Base-by-base conservation (phyloP, 2,329 filamentous ascomycete genomes). In the Chaetomium strumarium region DNA sequence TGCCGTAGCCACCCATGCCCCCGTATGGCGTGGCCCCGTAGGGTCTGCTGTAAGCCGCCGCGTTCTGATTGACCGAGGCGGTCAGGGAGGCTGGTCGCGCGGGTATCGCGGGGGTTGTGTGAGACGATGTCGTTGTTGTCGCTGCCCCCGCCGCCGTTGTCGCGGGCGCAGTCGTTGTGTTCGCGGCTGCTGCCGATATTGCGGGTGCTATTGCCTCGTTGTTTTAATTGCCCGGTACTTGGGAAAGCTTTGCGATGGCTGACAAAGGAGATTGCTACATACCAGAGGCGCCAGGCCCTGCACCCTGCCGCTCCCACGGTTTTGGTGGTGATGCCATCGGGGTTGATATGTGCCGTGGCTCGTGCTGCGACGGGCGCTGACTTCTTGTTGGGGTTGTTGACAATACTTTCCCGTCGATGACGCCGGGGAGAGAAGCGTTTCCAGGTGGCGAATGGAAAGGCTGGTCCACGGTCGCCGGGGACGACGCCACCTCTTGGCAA, bases 241-340 rank as follows among this genome's bases (percentile, higher is more conserved):
- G 4, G 24, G 36, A 12, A 43, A 29, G 41, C 69, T 65, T 51
- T 45, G 51, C 42, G n/a, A 24, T 17, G n/a, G 7, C 16, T 36
- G 38, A 31, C 43, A 24, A 24, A 39, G 31, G 17, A 12, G 47
- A 55, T 56, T 56, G 72, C 75, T 24, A 72, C 75, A 64, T 72
- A 84, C 79, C 70, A 65, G 75, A 66, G 66, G 65, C 58, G 44
- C 65, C 66, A 60, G 74, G 66, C 61, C 76, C 76, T 57, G 81
- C 80, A 71, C 85, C 86, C 60, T 85, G 80, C 70, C 86, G 82
- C 74, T 99, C 93, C 93, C 93, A 99, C 43, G 93, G 93, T 74
- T 99, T 99, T 51, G 93, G 93, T 67, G 93, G 93, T 70, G 92
- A 96, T 58, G 80, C 80, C 78, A 84, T 84, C 58, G 70, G n/a